Conservation (phyloP, 2,329 filamentous ascomycete species). For the Aspergillus sp. region DNA sequence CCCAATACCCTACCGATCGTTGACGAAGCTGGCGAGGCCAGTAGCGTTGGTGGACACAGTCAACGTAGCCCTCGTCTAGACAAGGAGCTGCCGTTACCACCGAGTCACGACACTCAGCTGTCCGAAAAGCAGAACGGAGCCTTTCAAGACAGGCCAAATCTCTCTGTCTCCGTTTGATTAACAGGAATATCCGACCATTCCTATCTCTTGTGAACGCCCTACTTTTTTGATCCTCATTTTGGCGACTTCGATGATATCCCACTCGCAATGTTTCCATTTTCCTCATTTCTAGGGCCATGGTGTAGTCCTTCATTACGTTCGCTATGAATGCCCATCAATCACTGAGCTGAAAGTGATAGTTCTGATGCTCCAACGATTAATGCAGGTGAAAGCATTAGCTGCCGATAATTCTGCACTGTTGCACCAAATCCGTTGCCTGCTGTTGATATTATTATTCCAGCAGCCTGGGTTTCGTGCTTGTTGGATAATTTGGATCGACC, state of each 20-base stretch:
- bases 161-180: constrained; percentile 7
- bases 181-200: background rate
- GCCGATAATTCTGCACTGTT: constrained; percentile 18
- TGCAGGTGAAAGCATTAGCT: constrained; percentile 26
- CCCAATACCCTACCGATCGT: constrained; percentile 73
- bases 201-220: background rate
- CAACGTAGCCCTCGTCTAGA: constrained; percentile 47
- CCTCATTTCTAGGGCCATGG: constrained; percentile 14
- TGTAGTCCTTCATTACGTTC: constrained; percentile 15
- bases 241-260: constrained; percentile 24
- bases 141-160: constrained; percentile 8
- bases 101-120: constrained; percentile 16
- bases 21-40: constrained; percentile 80
- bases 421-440: constrained; percentile 13
- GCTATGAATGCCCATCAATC: constrained; percentile 17
- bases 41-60: constrained; percentile 63
- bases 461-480: constrained; percentile 11
- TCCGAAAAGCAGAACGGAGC: constrained; percentile 28
- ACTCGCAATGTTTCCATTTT: constrained; percentile 18
- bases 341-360: constrained; percentile 19
- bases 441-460: constrained; percentile 10
- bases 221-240: constrained; percentile 1
- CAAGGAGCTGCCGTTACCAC: constrained; percentile 32
- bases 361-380: constrained; percentile 36
- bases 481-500: constrained; percentile 6